phyloP scores from a whole-genome alignment of 495 filamentous ascomycete species.

The Copromyces sp. region DNA sequence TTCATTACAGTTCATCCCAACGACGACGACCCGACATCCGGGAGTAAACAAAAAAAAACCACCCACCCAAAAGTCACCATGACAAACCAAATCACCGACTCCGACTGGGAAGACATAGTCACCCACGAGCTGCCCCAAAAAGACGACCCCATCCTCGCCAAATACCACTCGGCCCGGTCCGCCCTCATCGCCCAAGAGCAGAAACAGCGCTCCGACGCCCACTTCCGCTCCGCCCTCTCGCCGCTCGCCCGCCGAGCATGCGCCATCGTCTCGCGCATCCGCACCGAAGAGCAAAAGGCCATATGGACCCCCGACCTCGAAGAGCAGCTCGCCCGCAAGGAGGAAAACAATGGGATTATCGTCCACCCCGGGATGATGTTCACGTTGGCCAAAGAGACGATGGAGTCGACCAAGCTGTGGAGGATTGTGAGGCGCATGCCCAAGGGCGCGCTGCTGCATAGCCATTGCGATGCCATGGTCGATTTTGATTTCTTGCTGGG shows the following conservation, averaged over 20 bases:
- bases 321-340: slow-evolving; percentile 43
- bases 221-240: slow-evolving; percentile 38
- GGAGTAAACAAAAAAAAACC: too few species aligned
- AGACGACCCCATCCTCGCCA: slow-evolving; percentile 62
- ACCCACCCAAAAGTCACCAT: too few species aligned
- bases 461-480: slow-evolving; percentile 83
- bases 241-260: slow-evolving; percentile 55
- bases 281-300: slow-evolving; percentile 53
- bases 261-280: slow-evolving; percentile 66
- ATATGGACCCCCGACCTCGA: slow-evolving; percentile 61
- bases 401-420: slow-evolving; percentile 79
- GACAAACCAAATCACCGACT: slow-evolving; percentile 26
- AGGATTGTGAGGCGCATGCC: slow-evolving; percentile 73
- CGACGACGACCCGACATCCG: too few species aligned
- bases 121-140: slow-evolving; percentile 39
- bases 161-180: slow-evolving; percentile 67
- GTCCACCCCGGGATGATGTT: slow-evolving; percentile 87
- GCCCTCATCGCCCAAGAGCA: slow-evolving; percentile 72
- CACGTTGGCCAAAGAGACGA: slow-evolving; percentile 60
- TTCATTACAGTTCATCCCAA: too few species aligned
- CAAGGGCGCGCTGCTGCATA: slow-evolving; percentile 82
- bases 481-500: slow-evolving; percentile 70
- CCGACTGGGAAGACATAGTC: slow-evolving; percentile 44
- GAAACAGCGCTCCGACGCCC: slow-evolving; percentile 53
- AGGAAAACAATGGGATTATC: slow-evolving; percentile 41